A percentile compares a stretch with the other conserved stretches of the same genome.
Evolutionary conservation across 768 basidiomycete species (phyloP).

Genomic region (Naganishia randhawae): DNA sequence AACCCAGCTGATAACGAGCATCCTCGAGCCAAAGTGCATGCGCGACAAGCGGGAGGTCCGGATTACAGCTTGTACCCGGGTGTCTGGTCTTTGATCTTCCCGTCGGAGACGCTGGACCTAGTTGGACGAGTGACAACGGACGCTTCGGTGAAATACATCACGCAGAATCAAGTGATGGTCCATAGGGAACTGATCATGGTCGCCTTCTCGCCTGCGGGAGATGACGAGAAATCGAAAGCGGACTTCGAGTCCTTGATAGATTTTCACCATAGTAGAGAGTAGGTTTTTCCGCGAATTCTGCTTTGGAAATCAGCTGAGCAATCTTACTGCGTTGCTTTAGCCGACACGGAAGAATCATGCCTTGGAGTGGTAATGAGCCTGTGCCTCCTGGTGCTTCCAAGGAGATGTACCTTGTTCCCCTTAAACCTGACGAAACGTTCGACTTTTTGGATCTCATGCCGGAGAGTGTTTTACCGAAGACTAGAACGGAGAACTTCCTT

Average conservation of each 20-base stretch:
- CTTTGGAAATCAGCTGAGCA: background rate
- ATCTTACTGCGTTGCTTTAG: slow-evolving; percentile 28
- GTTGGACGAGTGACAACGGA: slow-evolving; percentile 42
- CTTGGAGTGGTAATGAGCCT: slow-evolving; percentile 34
- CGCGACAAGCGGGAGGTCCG: slow-evolving; percentile 28
- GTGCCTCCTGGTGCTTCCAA: slow-evolving; percentile 38
- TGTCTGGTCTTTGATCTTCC: slow-evolving; percentile 37
- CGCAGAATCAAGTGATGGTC: slow-evolving; percentile 30
- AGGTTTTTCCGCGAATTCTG: slow-evolving; percentile 27
- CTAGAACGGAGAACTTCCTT: slow-evolving; percentile 1
- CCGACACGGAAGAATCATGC: slow-evolving; percentile 41
- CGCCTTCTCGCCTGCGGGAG: slow-evolving; percentile 35
- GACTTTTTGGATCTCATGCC: slow-evolving; percentile 46
- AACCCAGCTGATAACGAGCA: slow-evolving; percentile 36
- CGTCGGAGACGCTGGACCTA: slow-evolving; percentile 35
- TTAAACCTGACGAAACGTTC: slow-evolving; percentile 38
- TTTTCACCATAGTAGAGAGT: slow-evolving; percentile 41
- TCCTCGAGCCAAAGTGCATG: slow-evolving; percentile 19
- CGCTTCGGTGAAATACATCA: slow-evolving; percentile 36
- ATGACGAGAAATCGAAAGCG: slow-evolving; percentile 29
- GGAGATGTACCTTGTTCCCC: slow-evolving; percentile 47
- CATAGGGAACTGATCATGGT: slow-evolving; percentile 41
- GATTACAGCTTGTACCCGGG: slow-evolving; percentile 12
- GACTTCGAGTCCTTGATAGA: slow-evolving; percentile 37
- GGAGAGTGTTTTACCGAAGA: slow-evolving; percentile 36